A percentile compares a stretch with the other conserved stretches of the same genome.
Conservation (phyloP, 176 grass and related monocot genomes). For the Paspalum notatum region DNA sequence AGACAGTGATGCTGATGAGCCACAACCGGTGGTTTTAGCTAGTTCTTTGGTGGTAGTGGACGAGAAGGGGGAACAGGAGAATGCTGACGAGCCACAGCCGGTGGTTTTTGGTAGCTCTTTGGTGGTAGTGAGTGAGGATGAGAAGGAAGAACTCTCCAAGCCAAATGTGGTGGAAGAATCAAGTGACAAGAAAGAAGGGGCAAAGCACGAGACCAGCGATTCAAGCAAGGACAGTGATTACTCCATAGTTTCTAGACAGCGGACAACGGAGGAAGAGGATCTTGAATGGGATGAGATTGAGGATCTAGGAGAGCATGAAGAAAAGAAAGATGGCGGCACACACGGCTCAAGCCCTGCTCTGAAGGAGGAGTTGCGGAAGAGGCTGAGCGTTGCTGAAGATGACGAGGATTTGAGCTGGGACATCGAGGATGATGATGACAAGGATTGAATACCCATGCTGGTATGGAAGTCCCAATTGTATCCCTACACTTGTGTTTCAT, state of each 20-base stretch:
- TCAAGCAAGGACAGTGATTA: constrained; percentile 59
- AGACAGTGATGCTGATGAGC: constrained; percentile 21
- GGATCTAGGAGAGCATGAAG: constrained; percentile 81
- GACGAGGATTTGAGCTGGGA: constrained; percentile 99
- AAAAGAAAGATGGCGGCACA: constrained; percentile 43
- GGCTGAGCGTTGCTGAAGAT: constrained; percentile 72
- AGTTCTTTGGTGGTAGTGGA: constrained; percentile 48
- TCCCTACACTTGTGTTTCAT: constrained; percentile 27
- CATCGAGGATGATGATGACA: constrained; percentile 84
- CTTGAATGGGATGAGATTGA: constrained; percentile 96
- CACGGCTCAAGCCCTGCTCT: constrained; percentile 45
- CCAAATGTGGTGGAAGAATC: constrained; percentile 31
- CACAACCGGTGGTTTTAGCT: constrained; percentile 37
- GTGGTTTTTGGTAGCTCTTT: constrained; percentile 46
- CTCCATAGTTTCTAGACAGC: constrained; percentile 58
- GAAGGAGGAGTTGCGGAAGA: constrained; percentile 73
- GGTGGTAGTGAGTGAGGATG: constrained; percentile 34
- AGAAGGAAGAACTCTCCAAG: constrained; percentile 23
- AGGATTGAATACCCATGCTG: constrained; percentile 40
- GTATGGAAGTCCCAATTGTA: constrained; percentile 45
- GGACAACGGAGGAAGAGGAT: constrained; percentile 56
- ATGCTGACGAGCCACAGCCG: constrained; percentile 25
- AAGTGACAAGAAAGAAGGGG: constrained; percentile 41
- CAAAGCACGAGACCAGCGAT: constrained; percentile 47
- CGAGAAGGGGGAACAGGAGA: constrained; percentile 33